Percentiles rank a stretch among this genome's conserved stretches.
Evolutionary conservation across 257 asterid species (phyloP).

Genomic region (Marsdenia floribunda): DNA sequence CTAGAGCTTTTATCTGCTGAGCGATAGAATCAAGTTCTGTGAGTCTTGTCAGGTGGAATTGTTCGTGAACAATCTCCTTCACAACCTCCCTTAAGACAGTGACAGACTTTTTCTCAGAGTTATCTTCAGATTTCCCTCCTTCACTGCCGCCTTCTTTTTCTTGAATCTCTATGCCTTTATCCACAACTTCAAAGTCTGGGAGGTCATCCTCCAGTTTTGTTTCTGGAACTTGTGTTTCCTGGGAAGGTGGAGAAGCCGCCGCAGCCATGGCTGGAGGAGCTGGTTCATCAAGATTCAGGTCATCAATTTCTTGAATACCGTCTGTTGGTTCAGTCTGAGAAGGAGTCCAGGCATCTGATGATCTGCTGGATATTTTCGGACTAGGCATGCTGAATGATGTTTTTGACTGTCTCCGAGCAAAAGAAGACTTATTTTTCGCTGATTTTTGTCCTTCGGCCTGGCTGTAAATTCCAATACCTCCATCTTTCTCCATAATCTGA

Average conservation of each 20-base stretch:
- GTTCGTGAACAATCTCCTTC: slow-evolving; percentile 76
- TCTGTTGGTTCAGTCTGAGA: slow-evolving; percentile 40
- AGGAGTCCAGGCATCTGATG: slow-evolving; percentile 58
- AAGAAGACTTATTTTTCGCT: slow-evolving; percentile 30
- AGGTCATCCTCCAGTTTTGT: slow-evolving; percentile 50
- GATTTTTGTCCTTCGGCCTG: slow-evolving; percentile 52
- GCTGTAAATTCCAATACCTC: slow-evolving; percentile 69
- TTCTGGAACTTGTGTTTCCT: slow-evolving; percentile 31
- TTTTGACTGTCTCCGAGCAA: slow-evolving; percentile 69
- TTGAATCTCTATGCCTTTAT: slow-evolving; percentile 72
- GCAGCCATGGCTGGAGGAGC: slow-evolving; percentile 22
- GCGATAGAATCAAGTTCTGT: slow-evolving; percentile 79
- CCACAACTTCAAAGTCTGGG: slow-evolving; percentile 80
- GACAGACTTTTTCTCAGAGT: slow-evolving; percentile 49
- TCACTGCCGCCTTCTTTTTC: slow-evolving; percentile 28
- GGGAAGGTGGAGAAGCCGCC: slow-evolving; percentile 8
- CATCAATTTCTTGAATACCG: slow-evolving; percentile 59
- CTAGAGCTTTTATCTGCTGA: slow-evolving; percentile 87
- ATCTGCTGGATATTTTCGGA: slow-evolving; percentile 49
- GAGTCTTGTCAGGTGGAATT: slow-evolving; percentile 43
- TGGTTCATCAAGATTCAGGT: slow-evolving; percentile 73
- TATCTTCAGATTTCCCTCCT: slow-evolving; percentile 34
- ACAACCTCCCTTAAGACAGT: slow-evolving; percentile 59
- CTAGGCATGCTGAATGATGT: slow-evolving; percentile 77
- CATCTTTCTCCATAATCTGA: slow-evolving; percentile 98